Conservation (phyloP, 2,329 filamentous ascomycete species). For the Pseudofabraea citricarpa region DNA sequence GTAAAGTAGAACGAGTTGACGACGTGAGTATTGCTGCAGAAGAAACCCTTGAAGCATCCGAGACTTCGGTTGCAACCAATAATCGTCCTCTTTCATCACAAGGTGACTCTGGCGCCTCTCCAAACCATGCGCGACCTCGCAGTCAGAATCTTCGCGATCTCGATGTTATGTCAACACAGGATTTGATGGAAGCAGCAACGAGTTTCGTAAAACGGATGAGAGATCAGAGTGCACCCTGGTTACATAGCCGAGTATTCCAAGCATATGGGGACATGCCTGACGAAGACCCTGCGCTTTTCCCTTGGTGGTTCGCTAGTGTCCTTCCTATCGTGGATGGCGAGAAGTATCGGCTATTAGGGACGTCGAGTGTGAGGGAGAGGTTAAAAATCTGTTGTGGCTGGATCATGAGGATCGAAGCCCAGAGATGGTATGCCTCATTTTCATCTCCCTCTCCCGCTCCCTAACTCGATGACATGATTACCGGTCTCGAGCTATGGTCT, state of each 20-base stretch:
- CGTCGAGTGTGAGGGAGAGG: slow-evolving; percentile 72
- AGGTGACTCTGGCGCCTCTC: slow-evolving; percentile 16
- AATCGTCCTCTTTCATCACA: slow-evolving; percentile 11
- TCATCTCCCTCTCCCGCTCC: slow-evolving; percentile 1
- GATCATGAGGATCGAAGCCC: slow-evolving; percentile 51
- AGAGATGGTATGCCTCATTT: slow-evolving; percentile 15
- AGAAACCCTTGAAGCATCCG: slow-evolving; percentile 67
- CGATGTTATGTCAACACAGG: slow-evolving; percentile 55
- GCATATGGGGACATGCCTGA: slow-evolving; percentile 72
- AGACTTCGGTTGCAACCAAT: slow-evolving; percentile 40
- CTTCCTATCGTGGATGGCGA: slow-evolving; percentile 72
- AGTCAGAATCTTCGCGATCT: slow-evolving; percentile 18
- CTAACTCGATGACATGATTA: too few relatives aligned
- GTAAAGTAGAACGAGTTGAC: slow-evolving; percentile 70
- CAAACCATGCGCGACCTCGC: slow-evolving; percentile 8
- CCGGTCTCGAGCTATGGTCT: too few relatives aligned
- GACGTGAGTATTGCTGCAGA: slow-evolving; percentile 81
- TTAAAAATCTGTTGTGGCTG: slow-evolving; percentile 79
- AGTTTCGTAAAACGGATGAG: slow-evolving; percentile 68
- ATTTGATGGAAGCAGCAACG: slow-evolving; percentile 60
- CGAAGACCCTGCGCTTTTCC: slow-evolving; percentile 69
- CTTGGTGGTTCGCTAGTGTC: slow-evolving; percentile 87
- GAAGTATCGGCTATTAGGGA: slow-evolving; percentile 71
- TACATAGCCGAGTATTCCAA: slow-evolving; percentile 64
- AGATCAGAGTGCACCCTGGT: slow-evolving; percentile 65